phyloP scores from a whole-genome alignment of 2,329 filamentous ascomycete species.

The Canariomyces notabilis region DNA sequence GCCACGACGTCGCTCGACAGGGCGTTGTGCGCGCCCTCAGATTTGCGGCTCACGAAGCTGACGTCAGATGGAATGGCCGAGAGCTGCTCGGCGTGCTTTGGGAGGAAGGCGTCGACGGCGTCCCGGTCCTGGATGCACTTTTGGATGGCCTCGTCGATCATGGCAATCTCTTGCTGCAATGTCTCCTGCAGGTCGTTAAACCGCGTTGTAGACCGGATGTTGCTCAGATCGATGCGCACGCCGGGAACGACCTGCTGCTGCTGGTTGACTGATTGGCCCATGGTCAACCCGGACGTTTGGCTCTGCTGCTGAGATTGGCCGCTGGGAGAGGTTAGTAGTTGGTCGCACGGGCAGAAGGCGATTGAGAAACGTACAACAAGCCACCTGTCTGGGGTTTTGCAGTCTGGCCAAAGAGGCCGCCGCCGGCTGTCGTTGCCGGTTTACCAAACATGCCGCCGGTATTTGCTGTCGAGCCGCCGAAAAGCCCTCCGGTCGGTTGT shows the following conservation, averaged over 20 bases:
- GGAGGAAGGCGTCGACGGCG: constrained; percentile 66
- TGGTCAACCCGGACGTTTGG: constrained; percentile 33
- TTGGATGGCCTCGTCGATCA: constrained; percentile 75
- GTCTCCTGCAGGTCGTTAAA: constrained; percentile 85
- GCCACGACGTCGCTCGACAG: constrained; percentile 38
- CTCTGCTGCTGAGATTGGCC: constrained; percentile 17
- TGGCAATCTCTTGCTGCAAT: constrained; percentile 71
- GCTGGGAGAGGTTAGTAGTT: constrained; percentile 8
- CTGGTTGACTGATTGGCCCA: constrained; percentile 45
- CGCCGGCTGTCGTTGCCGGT: constrained; percentile 5
- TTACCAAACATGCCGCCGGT: constrained; percentile 35
- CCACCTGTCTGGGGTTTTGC: constrained; percentile 17
- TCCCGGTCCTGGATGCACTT: constrained; percentile 73
- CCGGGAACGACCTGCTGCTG: constrained; percentile 59
- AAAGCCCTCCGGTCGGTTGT: constrained; percentile 15
- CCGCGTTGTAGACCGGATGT: constrained; percentile 79
- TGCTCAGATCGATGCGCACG: constrained; percentile 72
- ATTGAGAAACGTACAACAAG: constrained; percentile 25
- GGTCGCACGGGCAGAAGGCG: neutral
- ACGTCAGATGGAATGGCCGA: constrained; percentile 39
- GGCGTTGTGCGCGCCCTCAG: constrained; percentile 39
- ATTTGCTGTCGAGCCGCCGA: constrained; percentile 31
- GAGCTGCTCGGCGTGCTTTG: constrained; percentile 44
- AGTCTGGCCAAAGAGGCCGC: constrained; percentile 18
- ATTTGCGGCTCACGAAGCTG: constrained; percentile 40